phyloP scores from a whole-genome alignment of 2,329 filamentous ascomycete genomes.

The Diaporthe vexans region DNA sequence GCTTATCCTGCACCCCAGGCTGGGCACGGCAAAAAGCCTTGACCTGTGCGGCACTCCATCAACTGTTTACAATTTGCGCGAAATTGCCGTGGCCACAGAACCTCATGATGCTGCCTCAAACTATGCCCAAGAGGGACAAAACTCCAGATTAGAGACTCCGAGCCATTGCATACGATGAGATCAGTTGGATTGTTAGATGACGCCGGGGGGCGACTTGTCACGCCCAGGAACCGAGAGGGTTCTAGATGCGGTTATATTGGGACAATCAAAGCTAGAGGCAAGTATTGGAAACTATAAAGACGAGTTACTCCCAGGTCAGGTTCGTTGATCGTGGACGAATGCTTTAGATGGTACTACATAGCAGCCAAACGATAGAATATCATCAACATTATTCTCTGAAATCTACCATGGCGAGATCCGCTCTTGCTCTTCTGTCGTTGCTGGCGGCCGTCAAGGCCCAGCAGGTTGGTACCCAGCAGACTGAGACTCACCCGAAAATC shows the following conservation, averaged over 20 bases:
- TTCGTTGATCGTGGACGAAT: not conserved
- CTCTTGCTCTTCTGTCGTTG: constrained; percentile 43
- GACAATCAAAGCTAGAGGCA: not conserved
- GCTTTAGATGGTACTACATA: not conserved
- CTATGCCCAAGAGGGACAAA: not conserved
- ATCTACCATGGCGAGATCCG: constrained; percentile 18
- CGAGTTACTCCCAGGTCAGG: not conserved
- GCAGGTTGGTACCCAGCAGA: constrained; percentile 53
- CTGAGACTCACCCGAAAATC: constrained; percentile 59
- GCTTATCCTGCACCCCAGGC: not conserved
- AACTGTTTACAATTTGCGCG: constrained; percentile 3
- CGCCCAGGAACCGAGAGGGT: not conserved
- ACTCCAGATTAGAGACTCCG: constrained; percentile 8
- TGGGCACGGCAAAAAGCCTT: constrained; percentile 19
- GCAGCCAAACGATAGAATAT: not conserved
- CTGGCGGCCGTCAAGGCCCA: constrained; percentile 55
- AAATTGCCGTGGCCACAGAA: constrained; percentile 14
- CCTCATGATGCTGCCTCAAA: not conserved
- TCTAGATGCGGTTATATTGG: not conserved
- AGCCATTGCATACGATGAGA: not conserved
- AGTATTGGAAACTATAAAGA: not conserved
- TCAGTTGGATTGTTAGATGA: not conserved
- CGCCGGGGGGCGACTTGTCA: not conserved
- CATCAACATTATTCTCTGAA: not conserved
- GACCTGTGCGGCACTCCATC: not conserved